These are phyloP conservation scores for Eucalyptus paniculata DNA, from an alignment of 345 rosid genomes.

Conservation along the genomic window DNA sequence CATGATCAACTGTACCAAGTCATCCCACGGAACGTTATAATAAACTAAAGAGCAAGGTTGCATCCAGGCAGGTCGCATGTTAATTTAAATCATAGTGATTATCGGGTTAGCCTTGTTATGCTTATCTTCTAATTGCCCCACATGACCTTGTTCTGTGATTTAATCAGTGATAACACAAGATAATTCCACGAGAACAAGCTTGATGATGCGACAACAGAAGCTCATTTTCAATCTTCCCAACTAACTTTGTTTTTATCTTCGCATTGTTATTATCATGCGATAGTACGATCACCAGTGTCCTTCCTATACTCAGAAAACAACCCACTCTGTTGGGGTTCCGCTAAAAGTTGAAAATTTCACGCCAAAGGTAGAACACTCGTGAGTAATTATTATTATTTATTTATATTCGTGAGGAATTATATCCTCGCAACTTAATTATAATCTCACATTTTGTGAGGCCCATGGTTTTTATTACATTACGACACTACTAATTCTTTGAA, in stretches of 20 bases:
- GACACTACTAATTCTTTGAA: not conserved
- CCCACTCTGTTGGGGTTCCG: not conserved
- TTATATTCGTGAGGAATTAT: not conserved
- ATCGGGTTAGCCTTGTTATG: not conserved
- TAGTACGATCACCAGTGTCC: not conserved
- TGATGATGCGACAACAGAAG: not conserved
- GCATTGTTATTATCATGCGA: not conserved
- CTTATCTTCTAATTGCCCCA: not conserved
- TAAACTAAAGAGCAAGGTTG: not conserved
- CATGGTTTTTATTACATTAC: not conserved
- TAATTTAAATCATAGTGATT: not conserved
- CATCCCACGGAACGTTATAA: not conserved
- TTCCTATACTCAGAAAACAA: not conserved
- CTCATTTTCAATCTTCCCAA: not conserved
- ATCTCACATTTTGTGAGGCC: not conserved
- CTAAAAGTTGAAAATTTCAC: not conserved
- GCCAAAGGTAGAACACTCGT: not conserved
- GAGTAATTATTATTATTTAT: not conserved
- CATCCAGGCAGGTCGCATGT: not conserved
- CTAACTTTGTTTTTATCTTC: not conserved
- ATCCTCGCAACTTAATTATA: not conserved
- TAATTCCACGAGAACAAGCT: not conserved
- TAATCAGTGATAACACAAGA: not conserved
- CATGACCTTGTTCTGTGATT: not conserved
- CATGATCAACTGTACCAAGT: not conserved